Conservation (phyloP, 1,139 yeast species). For the Sugiyamaella neomexicana region DNA sequence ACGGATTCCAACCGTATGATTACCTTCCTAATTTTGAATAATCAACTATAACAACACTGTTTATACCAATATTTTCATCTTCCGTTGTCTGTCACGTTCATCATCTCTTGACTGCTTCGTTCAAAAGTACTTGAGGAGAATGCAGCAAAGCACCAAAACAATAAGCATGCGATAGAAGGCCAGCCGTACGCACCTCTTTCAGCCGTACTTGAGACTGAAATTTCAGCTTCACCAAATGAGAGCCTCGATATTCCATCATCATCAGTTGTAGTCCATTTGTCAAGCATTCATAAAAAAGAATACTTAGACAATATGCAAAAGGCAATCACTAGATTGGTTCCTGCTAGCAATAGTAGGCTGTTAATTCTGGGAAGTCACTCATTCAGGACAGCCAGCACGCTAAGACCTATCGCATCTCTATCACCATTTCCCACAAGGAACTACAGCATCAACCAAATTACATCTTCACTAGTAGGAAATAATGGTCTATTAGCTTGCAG, state of each 20-base stretch:
- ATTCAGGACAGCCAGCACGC: not conserved
- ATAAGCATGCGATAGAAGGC: not conserved
- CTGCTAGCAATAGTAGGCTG: not conserved
- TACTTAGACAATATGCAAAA: not conserved
- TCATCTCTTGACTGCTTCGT: too few species aligned
- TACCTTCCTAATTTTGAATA: too few species aligned
- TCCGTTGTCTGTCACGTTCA: too few species aligned
- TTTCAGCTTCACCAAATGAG: not conserved
- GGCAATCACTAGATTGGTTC: not conserved
- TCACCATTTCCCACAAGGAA: not conserved
- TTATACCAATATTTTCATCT: too few species aligned
- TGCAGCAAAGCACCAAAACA: too few species aligned
- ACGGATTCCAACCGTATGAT: too few species aligned
- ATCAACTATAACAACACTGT: too few species aligned
- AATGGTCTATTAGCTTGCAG: not conserved
- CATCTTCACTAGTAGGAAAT: not conserved
- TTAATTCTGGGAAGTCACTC: not conserved
- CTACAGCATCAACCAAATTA: too few species aligned
- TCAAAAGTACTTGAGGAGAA: too few species aligned
- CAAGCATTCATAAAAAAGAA: too few species aligned
- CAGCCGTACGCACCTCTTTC: not conserved
- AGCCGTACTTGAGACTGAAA: not conserved
- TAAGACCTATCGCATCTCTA: not conserved
- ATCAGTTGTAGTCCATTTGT: too few species aligned
- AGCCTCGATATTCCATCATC: too few species aligned